A percentile compares a stretch with the other conserved stretches of the same genome.
phyloP scores from a whole-genome alignment of 176 grass and related monocot genomes.

The Musa schizocarpa region DNA sequence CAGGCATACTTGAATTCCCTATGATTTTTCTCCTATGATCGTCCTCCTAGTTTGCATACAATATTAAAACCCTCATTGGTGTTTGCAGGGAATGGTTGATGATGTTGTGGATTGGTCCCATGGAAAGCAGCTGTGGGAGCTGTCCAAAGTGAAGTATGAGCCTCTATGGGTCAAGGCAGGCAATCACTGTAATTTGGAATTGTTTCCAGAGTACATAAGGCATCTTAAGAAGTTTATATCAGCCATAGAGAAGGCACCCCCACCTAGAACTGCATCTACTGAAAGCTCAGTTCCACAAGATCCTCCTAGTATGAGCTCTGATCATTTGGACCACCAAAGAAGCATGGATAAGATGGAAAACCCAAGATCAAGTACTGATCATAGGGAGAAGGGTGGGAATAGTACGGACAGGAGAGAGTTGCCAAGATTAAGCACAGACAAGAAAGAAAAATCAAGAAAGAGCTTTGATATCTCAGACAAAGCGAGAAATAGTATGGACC shows the following conservation, averaged over 20 bases:
- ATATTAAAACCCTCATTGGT: conserved; percentile 2
- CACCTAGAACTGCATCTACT: conserved; percentile 24
- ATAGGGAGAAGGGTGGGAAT: conserved; percentile 23
- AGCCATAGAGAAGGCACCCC: conserved; percentile 55
- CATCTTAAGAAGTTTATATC: conserved; percentile 86
- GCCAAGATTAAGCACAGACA: conserved; percentile 56
- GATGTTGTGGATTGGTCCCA: conserved; percentile 90
- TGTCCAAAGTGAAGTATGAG: conserved; percentile 90
- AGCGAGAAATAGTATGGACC: conserved; percentile 65
- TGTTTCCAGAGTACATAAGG: conserved; percentile 84
- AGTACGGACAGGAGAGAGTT: conserved; percentile 51
- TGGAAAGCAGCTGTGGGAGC: conserved; percentile 81
- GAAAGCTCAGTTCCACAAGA: conserved; percentile 35
- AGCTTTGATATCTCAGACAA: conserved; percentile 62
- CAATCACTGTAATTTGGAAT: conserved; percentile 88
- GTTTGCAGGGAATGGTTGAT: conserved; percentile 68
- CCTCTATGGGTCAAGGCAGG: conserved; percentile 92
- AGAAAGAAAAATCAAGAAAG: conserved; percentile 60
- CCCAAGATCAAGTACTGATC: conserved; percentile 36
- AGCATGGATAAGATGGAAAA: conserved; percentile 61
- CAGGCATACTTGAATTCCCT: too few relatives aligned
- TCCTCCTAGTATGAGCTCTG: conserved; percentile 22
- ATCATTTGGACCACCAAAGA: conserved; percentile 39
- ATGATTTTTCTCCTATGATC: too few relatives aligned
- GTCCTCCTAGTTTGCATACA: too few relatives aligned